A percentile compares a stretch with the other conserved stretches of the same genome.
Conservation (phyloP, 2,329 filamentous ascomycete genomes). For the Arthrobotrys iridis region DNA sequence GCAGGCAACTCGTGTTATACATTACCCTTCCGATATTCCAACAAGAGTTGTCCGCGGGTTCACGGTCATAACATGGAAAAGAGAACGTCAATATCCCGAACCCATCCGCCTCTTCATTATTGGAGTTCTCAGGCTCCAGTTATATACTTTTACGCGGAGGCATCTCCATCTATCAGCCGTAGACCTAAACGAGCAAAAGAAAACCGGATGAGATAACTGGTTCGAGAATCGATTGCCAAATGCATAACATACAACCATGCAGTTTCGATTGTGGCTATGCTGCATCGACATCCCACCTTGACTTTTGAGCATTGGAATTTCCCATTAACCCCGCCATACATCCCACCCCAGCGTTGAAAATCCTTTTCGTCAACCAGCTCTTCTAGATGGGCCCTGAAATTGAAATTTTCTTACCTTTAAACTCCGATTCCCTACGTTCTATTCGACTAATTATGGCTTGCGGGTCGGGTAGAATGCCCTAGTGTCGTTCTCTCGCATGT, state of each 20-base stretch:
- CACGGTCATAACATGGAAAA: not conserved
- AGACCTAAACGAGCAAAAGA: slow-evolving; percentile 9
- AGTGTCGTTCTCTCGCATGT: not conserved
- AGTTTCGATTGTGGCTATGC: slow-evolving; percentile 48
- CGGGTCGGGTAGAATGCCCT: slow-evolving; percentile 44
- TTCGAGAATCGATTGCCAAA: slow-evolving; percentile 17
- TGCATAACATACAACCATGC: slow-evolving; percentile 36
- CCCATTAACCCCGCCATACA: slow-evolving; percentile 6
- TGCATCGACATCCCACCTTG: slow-evolving; percentile 41
- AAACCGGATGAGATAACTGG: slow-evolving; percentile 17
- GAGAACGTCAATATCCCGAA: not conserved
- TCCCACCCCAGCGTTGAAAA: not conserved
- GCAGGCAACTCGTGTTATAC: not conserved
- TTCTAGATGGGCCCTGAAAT: slow-evolving; percentile 13
- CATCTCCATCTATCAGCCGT: not conserved
- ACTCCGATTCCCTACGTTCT: slow-evolving; percentile 37
- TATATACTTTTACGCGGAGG: not conserved
- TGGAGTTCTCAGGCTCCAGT: not conserved
- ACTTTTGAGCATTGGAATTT: slow-evolving; percentile 5
- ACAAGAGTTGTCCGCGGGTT: slow-evolving; percentile 9
- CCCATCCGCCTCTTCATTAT: not conserved
- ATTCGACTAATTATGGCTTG: slow-evolving; percentile 4
- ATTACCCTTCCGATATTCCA: not conserved
- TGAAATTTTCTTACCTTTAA: slow-evolving; percentile 32
- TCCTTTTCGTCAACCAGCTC: not conserved